A percentile compares a stretch with the other conserved stretches of the same genome.
These are phyloP conservation scores for Colletotrichum limetticola DNA, from an alignment of 2,329 filamentous ascomycete genomes.

Conservation along the genomic window DNA sequence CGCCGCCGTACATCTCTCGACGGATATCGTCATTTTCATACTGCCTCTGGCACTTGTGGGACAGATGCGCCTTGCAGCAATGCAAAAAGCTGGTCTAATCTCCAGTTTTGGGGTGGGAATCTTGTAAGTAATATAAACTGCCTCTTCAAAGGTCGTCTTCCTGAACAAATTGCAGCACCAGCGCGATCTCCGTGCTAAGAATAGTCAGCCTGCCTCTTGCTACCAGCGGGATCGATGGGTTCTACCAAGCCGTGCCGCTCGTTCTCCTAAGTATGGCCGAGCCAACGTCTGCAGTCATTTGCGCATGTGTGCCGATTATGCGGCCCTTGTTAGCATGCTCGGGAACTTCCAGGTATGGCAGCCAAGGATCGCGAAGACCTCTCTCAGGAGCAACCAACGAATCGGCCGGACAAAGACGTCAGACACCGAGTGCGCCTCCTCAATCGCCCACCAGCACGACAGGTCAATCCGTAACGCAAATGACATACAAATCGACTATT, in stretches of 20 bases:
- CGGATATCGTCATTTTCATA: slow-evolving; percentile 33
- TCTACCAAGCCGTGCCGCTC: slow-evolving; percentile 3
- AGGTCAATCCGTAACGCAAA: too few species aligned
- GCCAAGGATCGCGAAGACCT: background rate
- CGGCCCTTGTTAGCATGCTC: background rate
- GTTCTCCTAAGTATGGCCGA: slow-evolving; percentile 1
- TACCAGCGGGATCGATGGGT: background rate
- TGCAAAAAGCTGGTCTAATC: slow-evolving; percentile 24
- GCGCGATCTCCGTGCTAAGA: slow-evolving; percentile 1
- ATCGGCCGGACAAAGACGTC: background rate
- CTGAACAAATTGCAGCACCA: background rate
- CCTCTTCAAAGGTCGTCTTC: too few species aligned
- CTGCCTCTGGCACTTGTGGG: slow-evolving; percentile 25
- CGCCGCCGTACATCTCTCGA: slow-evolving; percentile 14
- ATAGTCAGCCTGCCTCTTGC: background rate
- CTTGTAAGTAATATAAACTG: slow-evolving; percentile 12
- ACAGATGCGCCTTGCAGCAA: slow-evolving; percentile 9
- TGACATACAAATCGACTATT: background rate
- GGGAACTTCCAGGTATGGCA: background rate
- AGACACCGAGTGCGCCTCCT: background rate
- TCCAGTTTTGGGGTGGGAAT: slow-evolving; percentile 28
- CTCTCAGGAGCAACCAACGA: background rate
- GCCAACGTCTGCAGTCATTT: background rate
- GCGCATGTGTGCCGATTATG: slow-evolving; percentile 11
- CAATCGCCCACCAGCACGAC: background rate